A percentile compares a stretch with the other conserved stretches of the same genome.
phyloP scores from a whole-genome alignment of 1,139 yeast species.

The Kodamaea sp. region DNA sequence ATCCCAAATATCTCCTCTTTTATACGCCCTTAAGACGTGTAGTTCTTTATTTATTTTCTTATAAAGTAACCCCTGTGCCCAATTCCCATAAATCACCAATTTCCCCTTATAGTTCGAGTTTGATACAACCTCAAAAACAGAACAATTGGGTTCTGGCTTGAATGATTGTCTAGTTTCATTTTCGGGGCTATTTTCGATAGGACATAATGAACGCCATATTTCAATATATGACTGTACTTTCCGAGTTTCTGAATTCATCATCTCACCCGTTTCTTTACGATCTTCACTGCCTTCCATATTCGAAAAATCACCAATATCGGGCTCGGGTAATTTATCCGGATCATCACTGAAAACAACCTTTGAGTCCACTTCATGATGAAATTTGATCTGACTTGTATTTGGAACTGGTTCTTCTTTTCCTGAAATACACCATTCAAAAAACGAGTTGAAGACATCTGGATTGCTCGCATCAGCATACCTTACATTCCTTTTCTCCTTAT shows the following conservation, averaged over 20 bases:
- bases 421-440: constrained; percentile 38
- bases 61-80: constrained; percentile 52
- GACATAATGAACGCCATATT: constrained; percentile 55
- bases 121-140: background rate
- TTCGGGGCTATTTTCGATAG: constrained; percentile 28
- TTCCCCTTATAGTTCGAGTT: constrained; percentile 35
- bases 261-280: constrained; percentile 51
- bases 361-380: constrained; percentile 45
- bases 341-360: constrained; percentile 24
- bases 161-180: constrained; percentile 26
- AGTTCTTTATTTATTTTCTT: constrained; percentile 19
- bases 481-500: constrained; percentile 10
- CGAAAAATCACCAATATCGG: constrained; percentile 48
- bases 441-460: constrained; percentile 17
- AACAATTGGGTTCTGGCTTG: background rate
- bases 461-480: constrained; percentile 20
- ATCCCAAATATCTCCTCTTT: constrained; percentile 22
- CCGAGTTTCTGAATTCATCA: constrained; percentile 49
- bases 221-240: constrained; percentile 47
- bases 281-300: constrained; percentile 37
- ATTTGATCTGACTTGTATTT: constrained; percentile 29
- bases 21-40: constrained; percentile 28
- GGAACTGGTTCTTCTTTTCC: constrained; percentile 36
- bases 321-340: constrained; percentile 24
- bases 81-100: constrained; percentile 47